A percentile compares a stretch with the other conserved stretches of the same genome.
Conservation (phyloP, 2,329 filamentous ascomycete genomes). For the Ophiostoma sp. region DNA sequence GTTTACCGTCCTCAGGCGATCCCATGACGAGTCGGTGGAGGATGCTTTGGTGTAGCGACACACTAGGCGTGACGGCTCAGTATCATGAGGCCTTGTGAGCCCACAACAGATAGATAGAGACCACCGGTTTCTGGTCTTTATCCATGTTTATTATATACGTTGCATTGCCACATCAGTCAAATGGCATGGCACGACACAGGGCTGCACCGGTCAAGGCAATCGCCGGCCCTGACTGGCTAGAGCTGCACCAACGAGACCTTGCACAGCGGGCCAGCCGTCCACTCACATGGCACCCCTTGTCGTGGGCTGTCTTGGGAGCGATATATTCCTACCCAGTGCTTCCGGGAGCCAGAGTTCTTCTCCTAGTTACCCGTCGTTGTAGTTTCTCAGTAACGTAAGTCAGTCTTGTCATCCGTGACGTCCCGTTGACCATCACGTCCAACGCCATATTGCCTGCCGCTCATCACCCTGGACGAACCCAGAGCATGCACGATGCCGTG, state of each 20-base stretch:
- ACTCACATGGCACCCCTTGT: constrained; percentile 1
- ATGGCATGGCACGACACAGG: not conserved
- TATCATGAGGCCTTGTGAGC: not conserved
- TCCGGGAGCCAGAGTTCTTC: no score
- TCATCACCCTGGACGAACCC: no score
- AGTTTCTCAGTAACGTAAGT: no score
- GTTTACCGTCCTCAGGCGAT: not conserved
- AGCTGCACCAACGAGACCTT: not conserved
- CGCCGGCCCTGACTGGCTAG: not conserved
- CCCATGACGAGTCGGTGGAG: not conserved
- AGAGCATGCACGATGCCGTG: no score
- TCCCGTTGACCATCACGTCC: no score
- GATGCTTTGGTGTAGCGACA: constrained; percentile 3
- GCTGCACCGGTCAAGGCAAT: not conserved
- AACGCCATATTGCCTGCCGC: no score
- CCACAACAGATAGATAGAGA: not conserved
- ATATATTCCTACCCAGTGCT: no score
- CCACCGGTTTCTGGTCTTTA: not conserved
- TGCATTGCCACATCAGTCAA: not conserved
- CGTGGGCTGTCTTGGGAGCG: not conserved
- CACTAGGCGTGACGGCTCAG: not conserved
- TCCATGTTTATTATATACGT: not conserved
- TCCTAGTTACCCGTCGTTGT: no score
- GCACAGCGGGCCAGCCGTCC: not conserved
- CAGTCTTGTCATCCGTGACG: no score